A percentile compares a stretch with the other conserved stretches of the same genome.
Evolutionary conservation across 768 basidiomycete species (phyloP).

Genomic region (Arthromyces matolae): DNA sequence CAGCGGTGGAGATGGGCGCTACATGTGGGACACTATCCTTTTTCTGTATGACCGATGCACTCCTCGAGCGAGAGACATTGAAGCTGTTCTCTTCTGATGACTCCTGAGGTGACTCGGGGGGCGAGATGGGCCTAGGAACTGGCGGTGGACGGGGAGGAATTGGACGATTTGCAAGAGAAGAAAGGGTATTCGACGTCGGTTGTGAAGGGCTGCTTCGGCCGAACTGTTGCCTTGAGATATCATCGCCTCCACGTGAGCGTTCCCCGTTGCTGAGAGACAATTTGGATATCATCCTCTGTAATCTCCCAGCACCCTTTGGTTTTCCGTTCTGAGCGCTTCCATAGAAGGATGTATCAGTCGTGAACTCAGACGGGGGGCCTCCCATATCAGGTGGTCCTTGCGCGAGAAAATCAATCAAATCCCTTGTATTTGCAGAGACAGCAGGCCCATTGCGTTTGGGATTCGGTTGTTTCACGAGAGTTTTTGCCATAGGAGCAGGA

Average conservation of each 20-base stretch:
- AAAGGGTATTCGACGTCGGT: constrained; percentile 37
- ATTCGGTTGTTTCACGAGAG: constrained; percentile 17
- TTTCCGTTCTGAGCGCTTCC: constrained; percentile 37
- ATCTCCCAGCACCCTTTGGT: constrained; percentile 53
- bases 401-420: constrained; percentile 54
- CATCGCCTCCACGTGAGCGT: constrained; percentile 27
- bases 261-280: constrained; percentile 51
- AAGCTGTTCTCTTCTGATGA: constrained; percentile 34
- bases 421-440: constrained; percentile 45
- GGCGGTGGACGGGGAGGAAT: constrained; percentile 57
- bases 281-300: constrained; percentile 83
- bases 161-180: constrained; percentile 54
- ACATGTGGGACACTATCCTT: constrained; percentile 7
- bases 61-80: constrained; percentile 21
- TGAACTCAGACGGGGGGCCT: constrained; percentile 50
- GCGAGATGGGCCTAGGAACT: constrained; percentile 43
- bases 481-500: constrained; percentile 14
- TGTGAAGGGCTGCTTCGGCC: constrained; percentile 21
- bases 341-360: constrained; percentile 22
- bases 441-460: constrained; percentile 21
- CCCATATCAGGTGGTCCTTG: constrained; percentile 56
- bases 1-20: neutral
- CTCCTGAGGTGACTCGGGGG: constrained; percentile 45
- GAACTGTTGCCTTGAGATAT: constrained; percentile 12
- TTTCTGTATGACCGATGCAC: constrained; percentile 25